These are phyloP conservation scores for Crithidia expoeki DNA, from an alignment of 208 protist species.

Conservation along the genomic window DNA sequence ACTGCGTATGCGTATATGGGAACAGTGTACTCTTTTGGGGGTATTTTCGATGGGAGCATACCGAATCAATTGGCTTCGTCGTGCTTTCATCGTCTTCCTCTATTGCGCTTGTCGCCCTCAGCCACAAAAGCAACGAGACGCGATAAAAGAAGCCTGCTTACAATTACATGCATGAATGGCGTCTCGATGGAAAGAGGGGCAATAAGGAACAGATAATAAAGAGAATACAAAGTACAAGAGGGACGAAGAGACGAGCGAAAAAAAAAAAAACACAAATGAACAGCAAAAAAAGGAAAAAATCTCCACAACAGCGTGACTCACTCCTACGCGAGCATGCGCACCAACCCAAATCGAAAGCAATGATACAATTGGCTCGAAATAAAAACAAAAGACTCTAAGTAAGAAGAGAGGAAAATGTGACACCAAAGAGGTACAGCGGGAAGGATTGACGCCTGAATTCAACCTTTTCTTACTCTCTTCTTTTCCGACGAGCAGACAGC, in stretches of 20 bases:
- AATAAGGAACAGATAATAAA: not conserved
- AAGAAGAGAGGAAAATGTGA: slow-evolving; percentile 6
- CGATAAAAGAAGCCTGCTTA: not conserved
- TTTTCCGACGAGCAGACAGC: too few relatives aligned
- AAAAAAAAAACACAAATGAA: slow-evolving; percentile 6
- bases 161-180: not conserved
- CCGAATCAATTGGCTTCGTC: not conserved
- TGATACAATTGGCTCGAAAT: slow-evolving; percentile 19
- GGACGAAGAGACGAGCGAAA: slow-evolving; percentile 10
- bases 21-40: too few relatives aligned
- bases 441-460: too few relatives aligned
- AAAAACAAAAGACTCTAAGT: slow-evolving; percentile 10
- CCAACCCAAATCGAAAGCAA: slow-evolving; percentile 1
- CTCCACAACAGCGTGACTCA: not conserved
- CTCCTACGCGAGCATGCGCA: not conserved
- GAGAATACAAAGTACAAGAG: slow-evolving; percentile 11
- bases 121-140: not conserved
- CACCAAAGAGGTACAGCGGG: not conserved
- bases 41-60: not conserved
- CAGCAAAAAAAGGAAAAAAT: not conserved
- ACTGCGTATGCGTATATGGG: too few relatives aligned
- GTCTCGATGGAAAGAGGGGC: not conserved
- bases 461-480: too few relatives aligned
- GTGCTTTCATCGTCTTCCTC: not conserved
- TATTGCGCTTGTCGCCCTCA: not conserved